A percentile compares a stretch with the other conserved stretches of the same genome.
phyloP scores from a whole-genome alignment of 73 alveolate species.

The Effrenium voratum region DNA sequence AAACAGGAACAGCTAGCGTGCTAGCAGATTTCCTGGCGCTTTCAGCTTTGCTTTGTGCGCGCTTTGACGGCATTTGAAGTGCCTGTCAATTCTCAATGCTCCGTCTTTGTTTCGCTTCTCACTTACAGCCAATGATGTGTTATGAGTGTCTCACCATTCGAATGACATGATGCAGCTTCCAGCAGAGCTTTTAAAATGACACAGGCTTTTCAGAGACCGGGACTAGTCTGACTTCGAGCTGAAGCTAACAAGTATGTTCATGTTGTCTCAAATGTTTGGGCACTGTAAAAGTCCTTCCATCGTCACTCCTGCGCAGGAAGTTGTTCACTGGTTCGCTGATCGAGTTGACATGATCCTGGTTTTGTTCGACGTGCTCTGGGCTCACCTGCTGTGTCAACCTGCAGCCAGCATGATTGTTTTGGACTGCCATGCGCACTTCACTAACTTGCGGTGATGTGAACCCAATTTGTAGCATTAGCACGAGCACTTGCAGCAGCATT shows the following conservation, averaged over 20 bases:
- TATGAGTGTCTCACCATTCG: not conserved
- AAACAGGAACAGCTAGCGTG: too few relatives aligned
- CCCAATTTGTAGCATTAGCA: not conserved
- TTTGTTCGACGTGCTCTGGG: conserved; percentile 42
- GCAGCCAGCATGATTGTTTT: not conserved
- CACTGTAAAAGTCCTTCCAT: not conserved
- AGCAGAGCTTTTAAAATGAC: not conserved
- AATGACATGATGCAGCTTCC: not conserved
- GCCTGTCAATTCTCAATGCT: too few relatives aligned
- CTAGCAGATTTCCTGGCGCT: too few relatives aligned
- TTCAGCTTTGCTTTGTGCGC: too few relatives aligned
- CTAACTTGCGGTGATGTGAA: too few relatives aligned
- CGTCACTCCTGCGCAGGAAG: not conserved
- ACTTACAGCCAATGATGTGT: too few relatives aligned
- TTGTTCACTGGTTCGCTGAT: conserved; percentile 88
- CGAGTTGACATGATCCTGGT: conserved; percentile 87
- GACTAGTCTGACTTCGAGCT: not conserved
- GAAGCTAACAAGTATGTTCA: not conserved
- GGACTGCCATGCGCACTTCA: too few relatives aligned
- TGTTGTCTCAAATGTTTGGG: not conserved
- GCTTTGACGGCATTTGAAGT: too few relatives aligned
- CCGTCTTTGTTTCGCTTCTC: too few relatives aligned
- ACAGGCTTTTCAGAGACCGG: not conserved
- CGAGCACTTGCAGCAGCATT: not conserved
- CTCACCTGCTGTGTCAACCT: not conserved